Evolutionary conservation across 345 rosid genomes (phyloP).

Genomic region (Cardamine chenopodiifolia): DNA sequence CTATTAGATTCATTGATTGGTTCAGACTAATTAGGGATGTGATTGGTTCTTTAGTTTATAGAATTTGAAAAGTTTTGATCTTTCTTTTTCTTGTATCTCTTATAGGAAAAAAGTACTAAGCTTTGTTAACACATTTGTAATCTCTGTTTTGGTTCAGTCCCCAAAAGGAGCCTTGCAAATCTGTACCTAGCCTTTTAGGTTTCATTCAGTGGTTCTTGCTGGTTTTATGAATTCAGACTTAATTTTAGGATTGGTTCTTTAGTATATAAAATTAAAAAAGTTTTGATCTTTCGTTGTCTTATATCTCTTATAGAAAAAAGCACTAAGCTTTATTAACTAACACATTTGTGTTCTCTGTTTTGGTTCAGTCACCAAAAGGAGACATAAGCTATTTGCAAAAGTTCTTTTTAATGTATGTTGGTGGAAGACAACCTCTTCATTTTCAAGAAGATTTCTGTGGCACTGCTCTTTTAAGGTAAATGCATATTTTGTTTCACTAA

Average conservation of each 20-base stretch:
- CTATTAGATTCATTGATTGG: not conserved
- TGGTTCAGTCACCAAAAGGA: conserved; percentile 82
- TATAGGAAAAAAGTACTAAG: not conserved
- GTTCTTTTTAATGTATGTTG: conserved; percentile 79
- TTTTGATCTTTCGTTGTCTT: not conserved
- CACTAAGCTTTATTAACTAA: conserved; percentile 1
- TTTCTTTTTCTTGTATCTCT: not conserved
- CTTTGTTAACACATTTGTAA: not conserved
- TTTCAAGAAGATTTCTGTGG: conserved; percentile 97
- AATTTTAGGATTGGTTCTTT: no score
- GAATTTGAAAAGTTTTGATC: not conserved
- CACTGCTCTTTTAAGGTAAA: conserved; percentile 83
- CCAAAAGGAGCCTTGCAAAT: no score
- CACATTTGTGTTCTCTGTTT: not conserved
- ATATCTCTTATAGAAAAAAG: not conserved
- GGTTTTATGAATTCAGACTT: no score
- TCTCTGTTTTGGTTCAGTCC: conserved; percentile 31
- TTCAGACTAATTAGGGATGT: not conserved
- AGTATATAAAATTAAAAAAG: not conserved
- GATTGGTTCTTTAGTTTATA: not conserved
- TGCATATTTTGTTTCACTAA: not conserved
- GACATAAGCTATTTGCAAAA: conserved; percentile 89
- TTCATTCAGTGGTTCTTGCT: not conserved
- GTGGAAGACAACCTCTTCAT: conserved; percentile 85
- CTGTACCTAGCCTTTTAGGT: not conserved